A percentile compares a stretch with the other conserved stretches of the same genome.
Evolutionary conservation across 495 filamentous ascomycete species (phyloP).

Genomic region (Aspergillus carlsbadensis): DNA sequence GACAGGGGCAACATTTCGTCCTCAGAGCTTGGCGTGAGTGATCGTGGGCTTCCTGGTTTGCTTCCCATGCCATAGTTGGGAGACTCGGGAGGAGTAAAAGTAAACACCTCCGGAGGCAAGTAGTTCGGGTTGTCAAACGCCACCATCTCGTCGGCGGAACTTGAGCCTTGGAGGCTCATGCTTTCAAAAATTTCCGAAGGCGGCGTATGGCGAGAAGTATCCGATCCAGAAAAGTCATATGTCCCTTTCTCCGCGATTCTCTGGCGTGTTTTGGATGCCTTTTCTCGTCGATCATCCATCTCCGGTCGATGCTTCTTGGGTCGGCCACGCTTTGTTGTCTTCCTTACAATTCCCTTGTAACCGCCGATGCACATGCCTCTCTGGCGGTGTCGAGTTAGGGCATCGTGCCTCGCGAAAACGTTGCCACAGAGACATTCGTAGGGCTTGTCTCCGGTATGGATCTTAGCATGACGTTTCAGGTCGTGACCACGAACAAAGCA

Average conservation of each 20-base stretch:
- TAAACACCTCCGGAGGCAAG: slow-evolving; percentile 42
- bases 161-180: slow-evolving; percentile 50
- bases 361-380: slow-evolving; percentile 93
- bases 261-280: slow-evolving; percentile 53
- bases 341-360: slow-evolving; percentile 78
- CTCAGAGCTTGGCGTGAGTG: slow-evolving; percentile 41
- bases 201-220: slow-evolving; percentile 29
- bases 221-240: slow-evolving; percentile 36
- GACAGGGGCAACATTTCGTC: slow-evolving; percentile 40
- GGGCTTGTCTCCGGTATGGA: slow-evolving; percentile 90
- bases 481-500: slow-evolving; percentile 97
- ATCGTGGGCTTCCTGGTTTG: slow-evolving; percentile 47
- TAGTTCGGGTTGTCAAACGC: slow-evolving; percentile 44
- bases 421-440: slow-evolving; percentile 89
- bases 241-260: slow-evolving; percentile 40
- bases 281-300: slow-evolving; percentile 65
- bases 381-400: slow-evolving; percentile 89
- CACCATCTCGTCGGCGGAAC: slow-evolving; percentile 33
- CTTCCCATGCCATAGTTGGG: slow-evolving; percentile 42
- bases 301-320: slow-evolving; percentile 64
- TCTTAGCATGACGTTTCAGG: slow-evolving; percentile 94
- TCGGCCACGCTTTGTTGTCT: slow-evolving; percentile 63
- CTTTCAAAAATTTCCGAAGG: slow-evolving; percentile 37
- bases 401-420: slow-evolving; percentile 90
- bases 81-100: slow-evolving; percentile 50